Evolutionary conservation across 2,329 filamentous ascomycete genomes (phyloP).

Genomic region (Paramyrothecium roridum): DNA sequence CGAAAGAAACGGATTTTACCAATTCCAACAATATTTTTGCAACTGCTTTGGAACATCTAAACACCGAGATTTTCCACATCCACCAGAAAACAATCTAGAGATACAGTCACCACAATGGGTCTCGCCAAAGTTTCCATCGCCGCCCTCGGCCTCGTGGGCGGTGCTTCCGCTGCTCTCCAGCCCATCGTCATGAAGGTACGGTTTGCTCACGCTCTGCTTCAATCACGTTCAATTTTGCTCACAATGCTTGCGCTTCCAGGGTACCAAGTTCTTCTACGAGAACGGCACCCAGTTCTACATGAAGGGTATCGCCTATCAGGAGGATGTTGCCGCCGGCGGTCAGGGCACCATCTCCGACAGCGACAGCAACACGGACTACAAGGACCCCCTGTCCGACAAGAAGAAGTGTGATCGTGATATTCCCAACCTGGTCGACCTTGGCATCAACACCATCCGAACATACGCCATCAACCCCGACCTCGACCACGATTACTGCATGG

Average conservation of each 20-base stretch:
- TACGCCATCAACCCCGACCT: constrained; percentile 83
- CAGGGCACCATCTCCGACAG: constrained; percentile 37
- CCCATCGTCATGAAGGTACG: constrained; percentile 68
- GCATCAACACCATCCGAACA: constrained; percentile 91
- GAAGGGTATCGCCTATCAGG: constrained; percentile 93
- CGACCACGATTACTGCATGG: constrained; percentile 84
- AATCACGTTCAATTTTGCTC: not conserved
- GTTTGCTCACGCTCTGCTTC: not conserved
- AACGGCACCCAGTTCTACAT: constrained; percentile 71
- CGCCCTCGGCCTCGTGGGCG: constrained; percentile 37
- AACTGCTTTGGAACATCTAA: not conserved
- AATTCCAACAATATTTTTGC: too few species aligned
- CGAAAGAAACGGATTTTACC: not conserved
- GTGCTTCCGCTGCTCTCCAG: constrained; percentile 39
- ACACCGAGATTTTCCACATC: not conserved
- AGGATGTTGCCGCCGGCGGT: constrained; percentile 63
- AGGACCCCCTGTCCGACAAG: constrained; percentile 76
- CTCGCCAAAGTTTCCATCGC: constrained; percentile 26
- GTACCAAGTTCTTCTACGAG: constrained; percentile 87
- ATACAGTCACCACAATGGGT: constrained; percentile 24
- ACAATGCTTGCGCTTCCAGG: constrained; percentile 36
- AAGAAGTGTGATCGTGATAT: constrained; percentile 79
- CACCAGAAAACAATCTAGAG: not conserved
- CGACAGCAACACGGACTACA: constrained; percentile 48
- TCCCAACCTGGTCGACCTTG: constrained; percentile 71